Base-by-base conservation (phyloP, 768 basidiomycete species). In the Dacryopinax spathularia region DNA sequence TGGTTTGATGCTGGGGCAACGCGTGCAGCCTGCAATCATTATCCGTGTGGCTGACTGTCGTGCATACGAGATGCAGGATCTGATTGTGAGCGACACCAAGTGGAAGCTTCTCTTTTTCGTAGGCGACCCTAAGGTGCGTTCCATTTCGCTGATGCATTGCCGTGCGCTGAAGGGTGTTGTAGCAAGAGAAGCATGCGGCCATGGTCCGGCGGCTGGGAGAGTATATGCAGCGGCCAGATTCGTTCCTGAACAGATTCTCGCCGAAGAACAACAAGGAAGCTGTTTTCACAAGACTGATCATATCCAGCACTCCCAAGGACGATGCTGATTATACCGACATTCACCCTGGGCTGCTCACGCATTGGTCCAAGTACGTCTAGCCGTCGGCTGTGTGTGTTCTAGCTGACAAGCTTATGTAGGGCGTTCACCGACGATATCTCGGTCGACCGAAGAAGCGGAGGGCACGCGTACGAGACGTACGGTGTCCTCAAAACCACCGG, bases 61-160 rank as follows among this genome's bases (percentile, higher is more conserved):
- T 3, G 79, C 80, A 0, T 73, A 75, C 39, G 79, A 85, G 64
- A 71, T 86, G 18, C 84, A 84, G 63, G 80, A 84, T 62, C 69
- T 82, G 12, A 65, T 83, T 10, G 78, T 77, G 0, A 74, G 81
- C 3, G 80, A 84, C 67, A 75, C 76, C 1, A 77, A 79, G 7
- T 84, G 84, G 77, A 81, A 83, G 65, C 60, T 85, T 13, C 70
- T 86, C 22, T 68, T 83, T n/a, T 85, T 85, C 66, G 71, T 76
- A 0, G 84, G 84, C 3, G 76, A 82, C 65, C 71, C 75, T 1
- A 69, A 71, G 15, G 66, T 56, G 18, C 5, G 48, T 29, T 10
- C 9, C 10, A 29, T n/a, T n/a, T n/a, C n/a, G n/a, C n/a, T 22
- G 29, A 56, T 5, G 15, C 25, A 3, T 3, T 9, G 13, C 15